These are phyloP conservation scores for Aspergillus sp. DNA, from an alignment of 2,329 filamentous ascomycete species.

Conservation along the genomic window DNA sequence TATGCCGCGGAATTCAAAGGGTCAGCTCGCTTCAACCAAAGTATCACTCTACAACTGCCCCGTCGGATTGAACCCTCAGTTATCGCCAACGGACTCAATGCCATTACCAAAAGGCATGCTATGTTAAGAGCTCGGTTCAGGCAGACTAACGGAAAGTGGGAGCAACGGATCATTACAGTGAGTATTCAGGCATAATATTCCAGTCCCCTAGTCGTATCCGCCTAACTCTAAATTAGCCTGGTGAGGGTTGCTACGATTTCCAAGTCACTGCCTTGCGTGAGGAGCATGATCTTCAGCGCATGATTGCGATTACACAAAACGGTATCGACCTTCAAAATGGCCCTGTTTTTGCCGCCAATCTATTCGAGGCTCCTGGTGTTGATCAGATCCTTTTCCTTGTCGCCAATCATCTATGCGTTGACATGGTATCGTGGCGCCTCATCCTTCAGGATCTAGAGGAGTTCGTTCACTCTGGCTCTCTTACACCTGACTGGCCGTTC, in stretches of 20 bases:
- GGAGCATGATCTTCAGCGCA: slow-evolving; percentile 25
- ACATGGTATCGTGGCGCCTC: slow-evolving; percentile 32
- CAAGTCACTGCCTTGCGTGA: slow-evolving; percentile 25
- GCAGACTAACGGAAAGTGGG: slow-evolving; percentile 24
- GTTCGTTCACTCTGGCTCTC: slow-evolving; percentile 31
- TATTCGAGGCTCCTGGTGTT: slow-evolving; percentile 13
- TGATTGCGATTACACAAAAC: slow-evolving; percentile 31
- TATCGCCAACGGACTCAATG: slow-evolving; percentile 27
- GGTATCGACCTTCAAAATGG: slow-evolving; percentile 35
- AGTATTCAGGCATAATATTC: background rate
- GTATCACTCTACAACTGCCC: slow-evolving; percentile 33
- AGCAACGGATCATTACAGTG: slow-evolving; percentile 29
- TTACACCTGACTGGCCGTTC: slow-evolving; percentile 33
- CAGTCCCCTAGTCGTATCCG: slow-evolving; percentile 9
- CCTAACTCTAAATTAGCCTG: slow-evolving; percentile 7
- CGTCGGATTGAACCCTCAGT: slow-evolving; percentile 24
- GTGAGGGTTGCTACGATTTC: slow-evolving; percentile 32
- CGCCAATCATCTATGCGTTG: slow-evolving; percentile 23
- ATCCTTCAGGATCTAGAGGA: slow-evolving; percentile 39
- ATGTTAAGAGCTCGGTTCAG: slow-evolving; percentile 36
- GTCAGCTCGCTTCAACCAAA: slow-evolving; percentile 34
- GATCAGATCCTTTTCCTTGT: slow-evolving; percentile 19
- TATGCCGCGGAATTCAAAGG: slow-evolving; percentile 15
- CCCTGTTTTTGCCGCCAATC: slow-evolving; percentile 19
- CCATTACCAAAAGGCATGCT: slow-evolving; percentile 32